Conservation (phyloP, 768 basidiomycete genomes). For the Pseudohyphozyma bogoriensis region DNA sequence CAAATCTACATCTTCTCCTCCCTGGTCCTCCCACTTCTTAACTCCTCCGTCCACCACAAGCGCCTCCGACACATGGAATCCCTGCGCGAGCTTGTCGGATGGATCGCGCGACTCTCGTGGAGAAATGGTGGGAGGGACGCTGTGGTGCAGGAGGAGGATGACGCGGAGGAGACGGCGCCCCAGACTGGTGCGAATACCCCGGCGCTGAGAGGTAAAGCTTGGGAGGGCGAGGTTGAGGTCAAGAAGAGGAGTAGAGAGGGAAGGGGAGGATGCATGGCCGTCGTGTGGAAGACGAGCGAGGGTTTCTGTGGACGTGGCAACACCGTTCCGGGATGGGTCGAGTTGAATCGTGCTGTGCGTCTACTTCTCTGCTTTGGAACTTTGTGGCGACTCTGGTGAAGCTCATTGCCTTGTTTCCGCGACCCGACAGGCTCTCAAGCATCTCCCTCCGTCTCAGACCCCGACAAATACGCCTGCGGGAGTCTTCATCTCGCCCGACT, state of each 20-base stretch:
- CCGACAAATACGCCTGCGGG: constrained; percentile 19
- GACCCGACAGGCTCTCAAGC: constrained; percentile 11
- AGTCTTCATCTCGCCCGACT: constrained; percentile 29
- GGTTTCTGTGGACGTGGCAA: constrained; percentile 25
- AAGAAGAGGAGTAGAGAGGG: not conserved
- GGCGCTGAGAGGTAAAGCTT: not conserved
- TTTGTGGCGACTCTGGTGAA: not conserved
- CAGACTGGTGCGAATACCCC: constrained; percentile 22
- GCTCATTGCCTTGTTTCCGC: not conserved
- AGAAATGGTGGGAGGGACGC: not conserved
- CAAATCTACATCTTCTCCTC: constrained; percentile 29
- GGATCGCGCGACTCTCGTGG: constrained; percentile 19
- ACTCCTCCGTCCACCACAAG: not conserved
- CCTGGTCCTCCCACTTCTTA: constrained; percentile 18
- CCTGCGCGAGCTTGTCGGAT: constrained; percentile 14
- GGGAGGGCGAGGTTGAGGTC: not conserved
- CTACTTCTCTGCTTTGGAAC: too few relatives aligned
- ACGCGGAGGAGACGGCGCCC: not conserved
- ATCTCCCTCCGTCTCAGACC: constrained; percentile 10
- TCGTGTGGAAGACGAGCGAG: constrained; percentile 17
- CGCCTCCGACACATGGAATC: constrained; percentile 16
- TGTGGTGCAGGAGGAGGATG: not conserved
- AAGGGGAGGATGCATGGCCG: constrained; percentile 23
- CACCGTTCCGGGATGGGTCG: constrained; percentile 23
- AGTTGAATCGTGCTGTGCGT: constrained; percentile 25